A percentile compares a stretch with the other conserved stretches of the same genome.
Conservation (phyloP, 225 moss, liverwort and hornwort genomes). For the Asterella californica region DNA sequence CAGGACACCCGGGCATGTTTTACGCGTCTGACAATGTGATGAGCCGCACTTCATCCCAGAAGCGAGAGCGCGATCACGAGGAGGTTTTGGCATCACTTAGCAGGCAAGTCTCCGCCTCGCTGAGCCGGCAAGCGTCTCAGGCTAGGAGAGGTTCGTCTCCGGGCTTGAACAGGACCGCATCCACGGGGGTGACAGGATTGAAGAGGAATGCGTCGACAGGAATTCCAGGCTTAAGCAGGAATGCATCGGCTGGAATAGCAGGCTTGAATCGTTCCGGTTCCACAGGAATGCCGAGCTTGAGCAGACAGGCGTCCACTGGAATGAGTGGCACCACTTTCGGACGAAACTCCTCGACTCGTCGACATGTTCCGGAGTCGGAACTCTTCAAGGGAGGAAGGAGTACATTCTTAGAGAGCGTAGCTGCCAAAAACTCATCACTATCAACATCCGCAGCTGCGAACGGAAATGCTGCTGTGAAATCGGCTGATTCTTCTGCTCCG, state of each 20-base stretch:
- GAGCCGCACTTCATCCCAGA: constrained; percentile 37
- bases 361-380: constrained; percentile 15
- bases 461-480: constrained; percentile 1
- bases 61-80: constrained; percentile 36
- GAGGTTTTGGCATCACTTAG: constrained; percentile 42
- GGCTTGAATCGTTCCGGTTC: constrained; percentile 23
- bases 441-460: not conserved
- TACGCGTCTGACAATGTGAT: constrained; percentile 25
- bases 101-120: constrained; percentile 33
- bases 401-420: constrained; percentile 18
- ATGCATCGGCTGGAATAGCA: constrained; percentile 16
- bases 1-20: constrained; percentile 35
- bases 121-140: constrained; percentile 36
- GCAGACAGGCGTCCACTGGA: constrained; percentile 20
- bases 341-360: constrained; percentile 18
- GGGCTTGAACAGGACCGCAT: constrained; percentile 21
- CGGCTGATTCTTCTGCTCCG: not conserved
- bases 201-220: constrained; percentile 27
- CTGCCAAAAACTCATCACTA: constrained; percentile 8
- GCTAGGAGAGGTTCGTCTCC: constrained; percentile 1
- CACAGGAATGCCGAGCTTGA: constrained; percentile 14
- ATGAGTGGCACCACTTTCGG: constrained; percentile 6
- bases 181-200: constrained; percentile 26
- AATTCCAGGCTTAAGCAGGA: constrained; percentile 17
- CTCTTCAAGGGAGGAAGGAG: constrained; percentile 27